phyloP scores from a whole-genome alignment of 1,284 basidiomycete species.

The Trametes hirsuta region DNA sequence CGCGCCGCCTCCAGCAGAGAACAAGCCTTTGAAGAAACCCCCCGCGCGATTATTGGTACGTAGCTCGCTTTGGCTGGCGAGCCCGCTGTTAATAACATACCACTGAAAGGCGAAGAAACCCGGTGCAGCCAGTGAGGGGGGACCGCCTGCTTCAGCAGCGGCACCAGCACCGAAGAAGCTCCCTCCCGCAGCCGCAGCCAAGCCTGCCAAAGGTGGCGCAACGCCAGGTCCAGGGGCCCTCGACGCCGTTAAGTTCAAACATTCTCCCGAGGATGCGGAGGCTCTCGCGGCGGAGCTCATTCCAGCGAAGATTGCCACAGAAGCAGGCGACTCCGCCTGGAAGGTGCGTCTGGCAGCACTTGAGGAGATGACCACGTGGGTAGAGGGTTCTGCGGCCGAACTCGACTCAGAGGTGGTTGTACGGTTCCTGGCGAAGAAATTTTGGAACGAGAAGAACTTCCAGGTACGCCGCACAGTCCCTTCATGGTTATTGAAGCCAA shows the following conservation, averaged over 20 bases:
- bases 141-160: slow-evolving; percentile 32
- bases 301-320: slow-evolving; percentile 71
- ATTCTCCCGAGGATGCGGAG: slow-evolving; percentile 92
- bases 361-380: slow-evolving; percentile 87
- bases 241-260: slow-evolving; percentile 91
- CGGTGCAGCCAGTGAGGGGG: slow-evolving; percentile 34
- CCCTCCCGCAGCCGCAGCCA: slow-evolving; percentile 42
- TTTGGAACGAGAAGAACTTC: slow-evolving; percentile 99
- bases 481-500: too few species aligned
- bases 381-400: slow-evolving; percentile 66
- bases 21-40: slow-evolving; percentile 54
- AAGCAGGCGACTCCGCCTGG: slow-evolving; percentile 89
- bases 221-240: slow-evolving; percentile 54
- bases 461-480: slow-evolving; percentile 59
- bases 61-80: background rate
- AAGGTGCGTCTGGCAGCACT: slow-evolving; percentile 89
- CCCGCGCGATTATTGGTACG: slow-evolving; percentile 53
- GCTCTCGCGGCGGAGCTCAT: slow-evolving; percentile 76
- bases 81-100: background rate
- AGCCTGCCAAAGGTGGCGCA: slow-evolving; percentile 56
- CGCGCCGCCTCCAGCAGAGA: slow-evolving; percentile 41
- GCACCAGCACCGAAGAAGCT: slow-evolving; percentile 49
- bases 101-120: slow-evolving; percentile 56
- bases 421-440: slow-evolving; percentile 90
- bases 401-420: slow-evolving; percentile 91